A percentile compares a stretch with the other conserved stretches of the same genome.
These are phyloP conservation scores for Botrytis galanthina DNA, from an alignment of 2,329 filamentous ascomycete genomes.

Conservation along the genomic window DNA sequence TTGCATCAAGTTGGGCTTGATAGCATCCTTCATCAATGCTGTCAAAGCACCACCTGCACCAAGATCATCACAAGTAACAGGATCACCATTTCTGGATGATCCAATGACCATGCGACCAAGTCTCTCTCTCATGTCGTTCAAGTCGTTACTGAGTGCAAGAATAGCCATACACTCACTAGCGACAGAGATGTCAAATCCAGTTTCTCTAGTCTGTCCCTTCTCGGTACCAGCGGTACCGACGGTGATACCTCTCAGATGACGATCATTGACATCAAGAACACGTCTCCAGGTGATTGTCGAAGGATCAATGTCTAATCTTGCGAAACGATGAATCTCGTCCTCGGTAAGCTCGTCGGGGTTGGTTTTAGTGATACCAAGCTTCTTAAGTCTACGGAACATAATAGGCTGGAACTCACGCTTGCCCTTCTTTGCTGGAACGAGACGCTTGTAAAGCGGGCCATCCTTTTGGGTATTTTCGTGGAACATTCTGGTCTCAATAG, in stretches of 20 bases:
- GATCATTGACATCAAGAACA: constrained; percentile 95
- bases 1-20: constrained; percentile 99
- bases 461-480: constrained; percentile 96
- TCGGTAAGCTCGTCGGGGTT: constrained; percentile 86
- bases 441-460: constrained; percentile 76
- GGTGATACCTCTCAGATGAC: constrained; percentile 85
- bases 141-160: constrained; percentile 83
- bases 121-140: constrained; percentile 87
- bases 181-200: constrained; percentile 96
- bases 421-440: constrained; percentile 88
- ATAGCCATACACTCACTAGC: constrained; percentile 99
- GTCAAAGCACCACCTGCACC: constrained; percentile 89
- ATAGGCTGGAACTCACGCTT: constrained; percentile 81
- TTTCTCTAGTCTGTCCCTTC: constrained; percentile 82
- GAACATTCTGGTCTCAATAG: constrained; percentile 97
- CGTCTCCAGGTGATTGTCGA: constrained; percentile 97
- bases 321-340: constrained; percentile 84
- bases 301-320: constrained; percentile 93
- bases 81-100: constrained; percentile 78
- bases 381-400: constrained; percentile 91
- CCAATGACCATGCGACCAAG: constrained; percentile 95
- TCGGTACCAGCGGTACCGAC: constrained; percentile 87
- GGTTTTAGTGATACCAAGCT: constrained; percentile 93
- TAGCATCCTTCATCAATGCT: constrained; percentile 94
- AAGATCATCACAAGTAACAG: constrained; percentile 93